Evolutionary conservation across 257 asterid species (phyloP).

Genomic region (Penstemon barbatus): DNA sequence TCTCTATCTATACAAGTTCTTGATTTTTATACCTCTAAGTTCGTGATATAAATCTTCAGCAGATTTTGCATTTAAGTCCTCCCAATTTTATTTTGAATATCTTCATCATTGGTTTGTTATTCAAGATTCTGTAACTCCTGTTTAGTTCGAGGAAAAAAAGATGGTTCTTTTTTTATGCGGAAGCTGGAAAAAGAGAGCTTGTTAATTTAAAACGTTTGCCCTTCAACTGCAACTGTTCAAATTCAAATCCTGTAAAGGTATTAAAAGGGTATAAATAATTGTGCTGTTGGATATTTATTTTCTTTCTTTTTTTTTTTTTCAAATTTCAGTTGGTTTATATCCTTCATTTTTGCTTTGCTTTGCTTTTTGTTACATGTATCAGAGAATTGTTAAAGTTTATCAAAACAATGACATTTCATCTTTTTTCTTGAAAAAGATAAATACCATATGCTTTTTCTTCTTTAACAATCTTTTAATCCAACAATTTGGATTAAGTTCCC

Average conservation of each 20-base stretch:
- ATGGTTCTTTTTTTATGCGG: conserved; percentile 25
- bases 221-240: conserved; percentile 32
- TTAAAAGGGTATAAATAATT: conserved; percentile 46
- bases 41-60: too few relatives aligned
- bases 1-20: too few relatives aligned
- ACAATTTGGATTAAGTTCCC: conserved; percentile 30
- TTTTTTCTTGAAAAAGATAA: conserved; percentile 29
- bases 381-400: conserved; percentile 29
- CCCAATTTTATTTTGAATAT: neutral
- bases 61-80: too few relatives aligned
- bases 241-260: conserved; percentile 46
- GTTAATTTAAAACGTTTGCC: conserved; percentile 42
- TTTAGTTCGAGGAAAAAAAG: conserved; percentile 3
- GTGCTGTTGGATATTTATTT: conserved; percentile 37
- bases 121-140: conserved; percentile 32
- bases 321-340: conserved; percentile 2
- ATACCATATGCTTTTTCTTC: neutral
- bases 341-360: conserved; percentile 15
- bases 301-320: neutral
- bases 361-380: conserved; percentile 37
- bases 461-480: neutral
- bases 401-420: conserved; percentile 38
- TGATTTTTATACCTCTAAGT: too few relatives aligned
- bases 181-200: conserved; percentile 23
- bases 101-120: conserved; percentile 27